A percentile compares a stretch with the other conserved stretches of the same genome.
Conservation (phyloP, 495 filamentous ascomycete genomes). For the Lasiosphaeria ovina region DNA sequence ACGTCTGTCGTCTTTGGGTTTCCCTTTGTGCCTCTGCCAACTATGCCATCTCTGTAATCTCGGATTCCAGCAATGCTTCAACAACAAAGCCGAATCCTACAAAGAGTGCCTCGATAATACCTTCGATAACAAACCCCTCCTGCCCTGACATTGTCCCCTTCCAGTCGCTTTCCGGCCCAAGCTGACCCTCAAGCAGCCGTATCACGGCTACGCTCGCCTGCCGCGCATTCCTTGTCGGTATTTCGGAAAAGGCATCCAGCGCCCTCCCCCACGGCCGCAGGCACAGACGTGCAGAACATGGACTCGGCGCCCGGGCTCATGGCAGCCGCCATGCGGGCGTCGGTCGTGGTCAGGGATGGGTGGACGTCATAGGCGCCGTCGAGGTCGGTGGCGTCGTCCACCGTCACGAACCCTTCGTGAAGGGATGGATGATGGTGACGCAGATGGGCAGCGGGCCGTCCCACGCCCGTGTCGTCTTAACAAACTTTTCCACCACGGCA, state of each 20-base stretch:
- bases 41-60: background rate
- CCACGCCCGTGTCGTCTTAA: conserved; percentile 7
- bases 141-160: conserved; percentile 16
- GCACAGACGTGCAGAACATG: conserved; percentile 18
- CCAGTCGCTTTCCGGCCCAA: conserved; percentile 14
- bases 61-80: conserved; percentile 14
- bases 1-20: background rate
- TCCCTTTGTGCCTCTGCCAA: background rate
- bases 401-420: conserved; percentile 14
- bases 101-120: conserved; percentile 16
- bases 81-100: conserved; percentile 13
- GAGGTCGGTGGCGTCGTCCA: conserved; percentile 13
- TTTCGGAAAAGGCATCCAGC: conserved; percentile 13
- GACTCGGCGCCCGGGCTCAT: conserved; percentile 10
- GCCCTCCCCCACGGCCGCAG: conserved; percentile 11
- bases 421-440: conserved; percentile 23
- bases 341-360: conserved; percentile 21
- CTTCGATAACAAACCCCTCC: conserved; percentile 11
- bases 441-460: conserved; percentile 16
- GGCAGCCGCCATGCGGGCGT: conserved; percentile 18
- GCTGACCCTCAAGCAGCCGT: conserved; percentile 13
- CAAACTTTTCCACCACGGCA: conserved; percentile 18
- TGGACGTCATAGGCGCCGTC: conserved; percentile 24
- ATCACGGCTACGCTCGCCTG: conserved; percentile 10
- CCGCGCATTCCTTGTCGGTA: conserved; percentile 6